Base-by-base conservation (phyloP, 2,329 filamentous ascomycete species). In the Orbilia ellipsospora region DNA sequence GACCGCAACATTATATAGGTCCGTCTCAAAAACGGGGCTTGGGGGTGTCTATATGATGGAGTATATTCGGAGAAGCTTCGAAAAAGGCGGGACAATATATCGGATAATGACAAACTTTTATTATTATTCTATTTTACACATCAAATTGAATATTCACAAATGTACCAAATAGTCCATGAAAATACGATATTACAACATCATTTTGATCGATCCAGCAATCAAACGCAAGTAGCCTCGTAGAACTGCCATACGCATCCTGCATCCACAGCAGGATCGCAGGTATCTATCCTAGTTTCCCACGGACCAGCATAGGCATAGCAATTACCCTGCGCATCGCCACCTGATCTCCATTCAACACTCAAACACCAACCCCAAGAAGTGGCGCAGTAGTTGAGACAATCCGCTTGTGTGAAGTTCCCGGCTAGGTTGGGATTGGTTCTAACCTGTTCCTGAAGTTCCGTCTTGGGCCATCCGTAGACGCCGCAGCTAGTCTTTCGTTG, bases 141-240 rank as follows among this genome's bases (percentile, higher is more conserved):
- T 48, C 13, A 48, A 48, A n/a, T 18, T 7, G 5, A 15, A 15
- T 10, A 48, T n/a, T 45, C 13, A 1, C 44, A n/a, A 5, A 48
- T n/a, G 16, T n/a, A 15, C 15, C 13, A 48, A n/a, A 1, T n/a
- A n/a, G 13, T 48, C 7, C 16, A 15, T 48, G 13, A 15, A 2
- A 48, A 18, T 1, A 7, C 44, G 1, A 36, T 10, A 6, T 7
- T 36, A 23, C 23, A 1, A 10, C 31, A 36, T 36, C 31, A 36
- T 10, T 48, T 48, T 6, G 44, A 48, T 48, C 44, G 8, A 48
- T 15, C 13, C 44, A 48, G 44, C 44, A 48, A 48, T 48, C 44
- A 48, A 45, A 45, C 42, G 42, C 42, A 45, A 48, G 44, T 48
- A 18, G 44, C 44, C 13, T 48, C 44, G 44, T n/a, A 48, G 13